Evolutionary conservation across 768 basidiomycete genomes (phyloP), one percentile per base, ranked within the genome.

Genomic region (Leccinum fibrillosum): DNA sequence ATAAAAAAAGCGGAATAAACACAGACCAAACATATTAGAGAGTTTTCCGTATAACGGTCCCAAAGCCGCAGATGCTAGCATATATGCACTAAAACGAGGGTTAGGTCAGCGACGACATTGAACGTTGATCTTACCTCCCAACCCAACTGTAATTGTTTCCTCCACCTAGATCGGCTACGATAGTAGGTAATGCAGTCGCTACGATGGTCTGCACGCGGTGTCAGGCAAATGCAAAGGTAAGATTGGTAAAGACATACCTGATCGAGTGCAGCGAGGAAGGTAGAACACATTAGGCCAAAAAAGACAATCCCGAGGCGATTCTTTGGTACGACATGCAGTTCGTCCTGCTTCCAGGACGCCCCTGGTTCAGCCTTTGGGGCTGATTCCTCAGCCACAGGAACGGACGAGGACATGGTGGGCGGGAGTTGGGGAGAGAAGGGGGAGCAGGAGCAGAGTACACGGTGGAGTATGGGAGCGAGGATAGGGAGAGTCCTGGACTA

Each of bases 81-180:
- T 70, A 59, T 82, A 83, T 26, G 80, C 75, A 57, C 79, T 80
- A 53, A 21, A 37, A 34, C 23, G 15, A 55, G n/a, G 11, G 35
- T 34, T 35, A 21, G 30, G 44, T 44, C 28, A 49, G 10, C 13
- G 30, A 25, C 25, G 51, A 49, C 17, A 55, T 12, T 12, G 15
- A 34, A 12, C 8, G 15, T 30, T 15, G 34, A 44, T 52, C 63
- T 13, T 53, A 77, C 77, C 72, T 79, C 45, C 79, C 78, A 9
- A 82, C 78, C 82, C 81, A 82, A 13, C 77, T 73, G 58, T 82
- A 82, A 7, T 77, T 75, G 17, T 71, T 74, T 1, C 76, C 77
- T 3, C 77, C 78, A 17, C 78, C 76, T 1, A 83, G 67, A 39
- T 78, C 71, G 3, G 69, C 69, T 7, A 78, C 77, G 30, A 82